Evolutionary conservation across 495 filamentous ascomycete species (phyloP), one percentile per base, ranked within the genome.

Genomic region (Aspergillus indologenus): DNA sequence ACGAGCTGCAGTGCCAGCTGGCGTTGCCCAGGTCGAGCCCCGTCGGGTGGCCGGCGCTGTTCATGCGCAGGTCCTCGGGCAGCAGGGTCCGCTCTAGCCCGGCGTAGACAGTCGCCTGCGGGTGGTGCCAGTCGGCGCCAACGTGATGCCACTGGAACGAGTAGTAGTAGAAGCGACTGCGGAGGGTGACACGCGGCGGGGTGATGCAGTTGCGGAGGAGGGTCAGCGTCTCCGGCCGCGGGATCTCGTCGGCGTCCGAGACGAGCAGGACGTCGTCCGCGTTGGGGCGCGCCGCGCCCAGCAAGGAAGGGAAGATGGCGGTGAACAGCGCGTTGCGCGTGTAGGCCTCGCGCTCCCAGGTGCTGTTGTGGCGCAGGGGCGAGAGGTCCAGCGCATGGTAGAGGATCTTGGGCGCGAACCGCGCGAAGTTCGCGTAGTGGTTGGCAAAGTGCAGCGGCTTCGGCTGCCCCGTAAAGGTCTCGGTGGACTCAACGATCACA

Each of bases 1-100:
- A 84, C 15, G 70, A 77, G 29, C 77, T 79, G 67, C 82, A 85
- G 62, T 83, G 80, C 82, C 82, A 85, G 6, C 69, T 74, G 0
- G 82, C 79, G 61, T 76, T 77, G 58, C 59, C 68, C 3, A 83
- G 31, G 21, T 77, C 69, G n/a, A n/a, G n/a, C n/a, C n/a, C n/a
- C n/a, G n/a, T n/a, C 61, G 68, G 59, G 71, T 70, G 29, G n/a
- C 76, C 68, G 6, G 21, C 47, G 22, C 47, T 22, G 20, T 71
- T 74, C 40, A 73, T 77, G 43, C 81, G 72, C 34, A 82, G 67
- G 55, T 81, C 72, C 44, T 75, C 73, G 2, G 82, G 82, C 19
- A 68, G 65, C 42, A 84, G 65, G 14, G 82, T 85, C 18, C 64
- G 53, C 18, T 63, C 54, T 9, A 26, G n/a, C n/a, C 79, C 79